phyloP scores from a whole-genome alignment of 2,329 filamentous ascomycete species.

The Ophiocordyceps camponoti-leonardi region DNA sequence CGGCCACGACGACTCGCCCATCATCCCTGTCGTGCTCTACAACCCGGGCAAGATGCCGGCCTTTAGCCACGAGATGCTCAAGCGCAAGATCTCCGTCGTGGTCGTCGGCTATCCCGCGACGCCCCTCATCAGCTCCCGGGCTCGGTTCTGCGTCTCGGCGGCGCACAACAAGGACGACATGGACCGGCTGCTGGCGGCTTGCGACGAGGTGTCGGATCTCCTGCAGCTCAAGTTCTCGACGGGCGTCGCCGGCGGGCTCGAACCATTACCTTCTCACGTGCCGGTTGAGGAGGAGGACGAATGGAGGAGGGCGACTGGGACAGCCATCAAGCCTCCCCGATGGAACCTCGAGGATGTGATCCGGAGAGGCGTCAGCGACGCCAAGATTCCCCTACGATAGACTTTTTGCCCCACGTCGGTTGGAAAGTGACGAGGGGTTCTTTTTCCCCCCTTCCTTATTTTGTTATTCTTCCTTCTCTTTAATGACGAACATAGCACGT shows the following conservation, averaged over 20 bases:
- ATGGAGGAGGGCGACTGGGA: conserved; percentile 40
- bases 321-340: conserved; percentile 59
- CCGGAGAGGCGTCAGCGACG: conserved; percentile 54
- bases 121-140: conserved; percentile 83
- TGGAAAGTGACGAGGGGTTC: conserved; percentile 6
- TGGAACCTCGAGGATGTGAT: conserved; percentile 79
- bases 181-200: conserved; percentile 74
- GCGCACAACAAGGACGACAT: conserved; percentile 98
- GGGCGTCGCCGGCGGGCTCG: conserved; percentile 75
- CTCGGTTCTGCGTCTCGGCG: conserved; percentile 87
- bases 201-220: conserved; percentile 81
- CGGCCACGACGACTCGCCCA: conserved; percentile 93
- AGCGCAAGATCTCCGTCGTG: conserved; percentile 92
- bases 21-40: conserved; percentile 87
- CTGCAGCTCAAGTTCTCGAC: conserved; percentile 96
- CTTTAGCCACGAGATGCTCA: conserved; percentile 96
- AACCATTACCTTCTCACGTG: conserved; percentile 56
- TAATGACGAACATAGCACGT: background rate
- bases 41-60: conserved; percentile 98
- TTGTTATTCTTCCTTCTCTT: too few species aligned
- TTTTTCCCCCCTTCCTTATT: too few species aligned
- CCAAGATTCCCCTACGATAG: conserved; percentile 50
- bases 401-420: background rate
- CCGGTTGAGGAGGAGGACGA: conserved; percentile 56
- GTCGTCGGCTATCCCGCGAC: conserved; percentile 96